These are phyloP conservation scores for Gossypium longicalyx DNA, from an alignment of 345 rosid genomes.

Conservation along the genomic window DNA sequence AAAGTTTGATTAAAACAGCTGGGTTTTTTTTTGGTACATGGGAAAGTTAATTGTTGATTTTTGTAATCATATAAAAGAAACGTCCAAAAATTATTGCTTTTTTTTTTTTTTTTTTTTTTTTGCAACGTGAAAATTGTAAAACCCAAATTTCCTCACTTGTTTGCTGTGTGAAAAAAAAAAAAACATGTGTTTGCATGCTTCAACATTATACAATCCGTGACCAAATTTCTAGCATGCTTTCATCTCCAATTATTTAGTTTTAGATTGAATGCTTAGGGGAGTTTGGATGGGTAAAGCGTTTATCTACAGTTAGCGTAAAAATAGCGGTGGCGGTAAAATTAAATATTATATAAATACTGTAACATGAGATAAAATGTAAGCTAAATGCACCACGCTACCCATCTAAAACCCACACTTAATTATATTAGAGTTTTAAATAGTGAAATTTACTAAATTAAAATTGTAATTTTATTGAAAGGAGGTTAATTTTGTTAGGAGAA, in stretches of 20 bases:
- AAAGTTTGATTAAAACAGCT: slow-evolving; percentile 6
- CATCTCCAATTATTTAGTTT: not conserved
- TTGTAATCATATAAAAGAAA: not conserved
- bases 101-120: no score
- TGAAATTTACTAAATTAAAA: no score
- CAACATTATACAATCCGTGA: not conserved
- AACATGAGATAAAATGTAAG: no score
- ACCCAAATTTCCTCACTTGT: not conserved
- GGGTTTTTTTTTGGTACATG: not conserved
- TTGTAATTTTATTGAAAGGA: not conserved
- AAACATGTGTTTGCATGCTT: not conserved
- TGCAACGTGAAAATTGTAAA: not conserved
- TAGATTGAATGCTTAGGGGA: no score
- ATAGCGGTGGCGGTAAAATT: rapidly evolving
- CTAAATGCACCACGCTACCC: no score
- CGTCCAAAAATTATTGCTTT: not conserved
- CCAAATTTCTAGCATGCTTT: no score
- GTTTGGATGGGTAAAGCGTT: no score
- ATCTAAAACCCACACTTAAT: no score
- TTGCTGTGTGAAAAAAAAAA: not conserved
- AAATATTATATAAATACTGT: no score
- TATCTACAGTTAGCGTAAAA: no score
- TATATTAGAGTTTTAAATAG: no score
- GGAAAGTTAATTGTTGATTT: slow-evolving; percentile 1
- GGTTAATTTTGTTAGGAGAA: not conserved